Evolutionary conservation across 2,329 filamentous ascomycete genomes (phyloP).

Genomic region (Colletotrichum lini): DNA sequence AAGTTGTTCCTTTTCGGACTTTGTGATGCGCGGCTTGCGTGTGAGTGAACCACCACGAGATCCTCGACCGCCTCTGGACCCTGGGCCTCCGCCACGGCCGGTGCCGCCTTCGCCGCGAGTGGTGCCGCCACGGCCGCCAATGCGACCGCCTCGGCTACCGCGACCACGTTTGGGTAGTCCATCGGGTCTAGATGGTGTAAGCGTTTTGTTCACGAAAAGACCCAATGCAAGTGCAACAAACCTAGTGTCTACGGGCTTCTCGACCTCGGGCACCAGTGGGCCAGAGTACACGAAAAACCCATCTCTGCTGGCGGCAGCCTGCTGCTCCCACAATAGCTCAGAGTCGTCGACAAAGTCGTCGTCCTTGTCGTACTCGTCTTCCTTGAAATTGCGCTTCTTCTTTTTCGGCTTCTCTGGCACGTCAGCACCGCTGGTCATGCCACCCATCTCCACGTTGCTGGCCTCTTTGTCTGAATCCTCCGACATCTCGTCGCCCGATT

Average conservation of each 20-base stretch:
- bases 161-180: conserved; percentile 78
- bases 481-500: conserved; percentile 87
- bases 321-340: conserved; percentile 94
- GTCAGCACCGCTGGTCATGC: conserved; percentile 71
- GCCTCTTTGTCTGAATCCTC: conserved; percentile 84
- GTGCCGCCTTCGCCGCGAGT: conserved; percentile 66
- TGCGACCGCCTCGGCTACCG: conserved; percentile 62
- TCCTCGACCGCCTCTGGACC: conserved; percentile 79
- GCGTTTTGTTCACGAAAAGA: conserved; percentile 44
- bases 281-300: conserved; percentile 99
- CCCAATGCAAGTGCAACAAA: conserved; percentile 54
- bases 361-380: conserved; percentile 87
- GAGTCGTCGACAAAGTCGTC: conserved; percentile 94
- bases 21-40: conserved; percentile 88
- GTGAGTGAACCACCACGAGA: conserved; percentile 81
- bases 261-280: conserved; percentile 87
- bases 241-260: conserved; percentile 73
- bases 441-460: conserved; percentile 92
- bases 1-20: conserved; percentile 85
- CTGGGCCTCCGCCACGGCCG: conserved; percentile 69
- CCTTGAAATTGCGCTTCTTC: conserved; percentile 85
- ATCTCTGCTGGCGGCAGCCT: conserved; percentile 93
- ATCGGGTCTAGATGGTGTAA: conserved; percentile 69
- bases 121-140: conserved; percentile 73
- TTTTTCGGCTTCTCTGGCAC: conserved; percentile 74